phyloP scores from a whole-genome alignment of 2,329 filamentous ascomycete genomes.

The Coniochaeta sp. region DNA sequence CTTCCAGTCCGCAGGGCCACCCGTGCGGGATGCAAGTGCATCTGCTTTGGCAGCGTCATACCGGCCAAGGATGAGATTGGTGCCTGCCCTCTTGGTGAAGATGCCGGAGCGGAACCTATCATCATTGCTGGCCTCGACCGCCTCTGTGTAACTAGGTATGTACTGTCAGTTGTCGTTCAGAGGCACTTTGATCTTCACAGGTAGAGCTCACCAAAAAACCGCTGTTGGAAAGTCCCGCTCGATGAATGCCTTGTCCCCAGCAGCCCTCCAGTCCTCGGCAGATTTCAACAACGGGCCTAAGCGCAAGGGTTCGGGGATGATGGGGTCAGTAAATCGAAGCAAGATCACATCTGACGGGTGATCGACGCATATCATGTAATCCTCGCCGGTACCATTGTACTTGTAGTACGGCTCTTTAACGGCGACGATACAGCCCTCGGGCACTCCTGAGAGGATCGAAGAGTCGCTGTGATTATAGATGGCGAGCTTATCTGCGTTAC shows the following conservation, averaged over 20 bases:
- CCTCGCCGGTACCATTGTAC: conserved; percentile 17
- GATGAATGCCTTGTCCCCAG: conserved; percentile 19
- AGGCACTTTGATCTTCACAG: neutral
- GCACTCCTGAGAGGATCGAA: conserved; percentile 23
- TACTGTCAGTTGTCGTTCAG: neutral
- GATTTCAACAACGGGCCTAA: conserved; percentile 12
- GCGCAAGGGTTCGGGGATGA: conserved; percentile 20
- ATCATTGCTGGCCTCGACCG: conserved; percentile 17
- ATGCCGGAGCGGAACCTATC: conserved; percentile 13
- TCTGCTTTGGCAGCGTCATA: conserved; percentile 24
- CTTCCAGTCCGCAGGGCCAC: conserved; percentile 20
- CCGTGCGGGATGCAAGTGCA: conserved; percentile 19
- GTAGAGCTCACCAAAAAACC: conserved; percentile 20
- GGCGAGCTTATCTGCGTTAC: conserved; percentile 26
- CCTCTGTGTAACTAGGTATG: conserved; percentile 22
- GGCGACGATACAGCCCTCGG: conserved; percentile 21
- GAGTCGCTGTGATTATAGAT: conserved; percentile 28
- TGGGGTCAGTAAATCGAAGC: conserved; percentile 19
- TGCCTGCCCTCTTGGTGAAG: conserved; percentile 21
- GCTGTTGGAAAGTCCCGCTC: conserved; percentile 23
- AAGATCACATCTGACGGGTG: conserved; percentile 25
- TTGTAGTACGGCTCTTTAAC: conserved; percentile 29
- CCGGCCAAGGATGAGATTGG: conserved; percentile 22
- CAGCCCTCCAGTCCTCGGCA: conserved; percentile 13
- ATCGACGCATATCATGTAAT: conserved; percentile 26